Evolutionary conservation across 139 green algal genomes (phyloP).

Genomic region (Zygnema cylindricum): DNA sequence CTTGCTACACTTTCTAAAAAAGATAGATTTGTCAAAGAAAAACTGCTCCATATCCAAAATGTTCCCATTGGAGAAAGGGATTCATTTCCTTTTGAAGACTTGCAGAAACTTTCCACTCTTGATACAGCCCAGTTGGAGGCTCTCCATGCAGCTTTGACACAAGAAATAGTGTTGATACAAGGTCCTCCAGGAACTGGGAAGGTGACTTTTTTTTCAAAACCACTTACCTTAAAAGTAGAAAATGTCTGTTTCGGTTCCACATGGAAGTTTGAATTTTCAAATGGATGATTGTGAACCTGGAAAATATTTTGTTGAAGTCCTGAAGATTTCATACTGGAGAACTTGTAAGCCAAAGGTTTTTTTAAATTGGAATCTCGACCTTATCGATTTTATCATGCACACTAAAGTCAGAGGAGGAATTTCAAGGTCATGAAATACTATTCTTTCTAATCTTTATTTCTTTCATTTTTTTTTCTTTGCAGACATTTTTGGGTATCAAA

Average conservation of each 20-base stretch:
- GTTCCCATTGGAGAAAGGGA: background rate
- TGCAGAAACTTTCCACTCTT: slow-evolving; percentile 58
- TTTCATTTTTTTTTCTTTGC: slow-evolving; percentile 36
- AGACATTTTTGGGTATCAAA: slow-evolving; percentile 76
- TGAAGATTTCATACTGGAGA: background rate
- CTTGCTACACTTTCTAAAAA: no score
- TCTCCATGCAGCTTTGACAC: slow-evolving; percentile 62
- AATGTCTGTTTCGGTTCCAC: background rate
- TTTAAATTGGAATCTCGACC: no score
- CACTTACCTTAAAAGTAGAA: slow-evolving; percentile 19
- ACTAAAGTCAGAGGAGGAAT: no score
- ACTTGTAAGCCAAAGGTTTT: background rate
- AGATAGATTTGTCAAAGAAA: no score
- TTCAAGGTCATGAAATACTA: no score
- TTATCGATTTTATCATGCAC: no score
- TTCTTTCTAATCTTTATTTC: no score
- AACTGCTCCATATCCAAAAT: no score
- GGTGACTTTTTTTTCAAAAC: background rate
- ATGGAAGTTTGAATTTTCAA: background rate
- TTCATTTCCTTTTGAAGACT: slow-evolving; percentile 31
- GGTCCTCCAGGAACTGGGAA: slow-evolving; percentile 77
- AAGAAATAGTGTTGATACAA: slow-evolving; percentile 77
- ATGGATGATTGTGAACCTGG: background rate
- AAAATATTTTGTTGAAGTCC: background rate
- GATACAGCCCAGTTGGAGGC: slow-evolving; percentile 66